phyloP scores from a whole-genome alignment of 768 basidiomycete species.

The Calvatia gigantea region DNA sequence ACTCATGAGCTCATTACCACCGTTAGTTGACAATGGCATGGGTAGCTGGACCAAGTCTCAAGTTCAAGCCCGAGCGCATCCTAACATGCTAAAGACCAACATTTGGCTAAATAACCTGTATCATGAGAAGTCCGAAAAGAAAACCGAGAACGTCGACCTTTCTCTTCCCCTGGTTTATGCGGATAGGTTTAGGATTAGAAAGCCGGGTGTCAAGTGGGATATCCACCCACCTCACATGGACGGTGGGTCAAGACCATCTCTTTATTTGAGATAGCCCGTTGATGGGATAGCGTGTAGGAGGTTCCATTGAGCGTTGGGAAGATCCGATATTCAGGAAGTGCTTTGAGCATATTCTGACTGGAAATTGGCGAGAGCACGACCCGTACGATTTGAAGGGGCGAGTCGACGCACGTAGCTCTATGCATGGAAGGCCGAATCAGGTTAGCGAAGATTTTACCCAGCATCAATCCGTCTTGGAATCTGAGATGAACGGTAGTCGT shows the following conservation, averaged over 20 bases:
- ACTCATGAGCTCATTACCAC: too few species aligned
- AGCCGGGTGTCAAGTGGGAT: conserved; percentile 57
- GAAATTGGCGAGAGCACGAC: conserved; percentile 63
- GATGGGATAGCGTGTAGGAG: not conserved
- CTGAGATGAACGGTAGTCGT: conserved; percentile 28
- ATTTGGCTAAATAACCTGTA: conserved; percentile 68
- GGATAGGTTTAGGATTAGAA: conserved; percentile 71
- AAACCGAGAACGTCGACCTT: conserved; percentile 24
- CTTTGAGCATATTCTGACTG: conserved; percentile 58
- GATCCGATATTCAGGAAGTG: conserved; percentile 55
- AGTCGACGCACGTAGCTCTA: conserved; percentile 55
- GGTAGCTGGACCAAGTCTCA: conserved; percentile 29
- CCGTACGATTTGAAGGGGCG: conserved; percentile 61
- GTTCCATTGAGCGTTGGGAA: conserved; percentile 70
- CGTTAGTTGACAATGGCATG: not conserved
- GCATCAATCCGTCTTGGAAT: not conserved
- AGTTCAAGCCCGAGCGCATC: conserved; percentile 66
- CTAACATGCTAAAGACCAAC: conserved; percentile 54
- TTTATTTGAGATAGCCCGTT: conserved; percentile 3
- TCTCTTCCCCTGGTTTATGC: conserved; percentile 62
- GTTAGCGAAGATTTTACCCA: conserved; percentile 20
- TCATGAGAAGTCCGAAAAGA: conserved; percentile 34
- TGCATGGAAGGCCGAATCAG: conserved; percentile 58
- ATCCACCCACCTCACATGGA: conserved; percentile 42
- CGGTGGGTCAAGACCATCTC: conserved; percentile 22